phyloP scores from a whole-genome alignment of 2,329 filamentous ascomycete species.

The Aphanoascus verrucosus region DNA sequence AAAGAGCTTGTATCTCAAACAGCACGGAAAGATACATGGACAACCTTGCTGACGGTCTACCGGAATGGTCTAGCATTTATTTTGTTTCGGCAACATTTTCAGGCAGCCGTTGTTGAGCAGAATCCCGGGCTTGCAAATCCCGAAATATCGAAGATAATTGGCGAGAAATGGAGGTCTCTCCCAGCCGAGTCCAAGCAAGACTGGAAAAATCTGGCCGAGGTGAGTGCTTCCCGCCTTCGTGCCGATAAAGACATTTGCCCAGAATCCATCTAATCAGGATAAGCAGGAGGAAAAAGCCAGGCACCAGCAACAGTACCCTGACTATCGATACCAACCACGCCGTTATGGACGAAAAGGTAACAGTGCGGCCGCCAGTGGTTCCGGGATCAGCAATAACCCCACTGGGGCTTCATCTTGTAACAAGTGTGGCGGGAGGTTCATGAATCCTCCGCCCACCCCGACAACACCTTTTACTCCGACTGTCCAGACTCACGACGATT shows the following conservation, averaged over 20 bases:
- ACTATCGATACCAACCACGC: slow-evolving; percentile 87
- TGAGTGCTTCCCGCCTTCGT: slow-evolving; percentile 25
- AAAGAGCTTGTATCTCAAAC: not conserved
- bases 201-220: slow-evolving; percentile 84
- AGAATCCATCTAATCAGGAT: slow-evolving; percentile 14
- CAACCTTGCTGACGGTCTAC: slow-evolving; percentile 18
- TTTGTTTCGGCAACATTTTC: slow-evolving; percentile 86
- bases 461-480: slow-evolving; percentile 33
- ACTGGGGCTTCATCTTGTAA: slow-evolving; percentile 31
- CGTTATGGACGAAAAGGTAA: slow-evolving; percentile 49
- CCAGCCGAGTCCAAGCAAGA: slow-evolving; percentile 62
- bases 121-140: slow-evolving; percentile 89
- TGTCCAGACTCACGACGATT: slow-evolving; percentile 17
- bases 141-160: slow-evolving; percentile 95
- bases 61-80: slow-evolving; percentile 74
- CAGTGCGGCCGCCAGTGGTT: slow-evolving; percentile 25
- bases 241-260: not conserved
- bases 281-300: slow-evolving; percentile 71
- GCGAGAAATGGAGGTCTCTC: slow-evolving; percentile 78
- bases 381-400: slow-evolving; percentile 29
- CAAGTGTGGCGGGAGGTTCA: slow-evolving; percentile 39
- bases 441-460: slow-evolving; percentile 37
- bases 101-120: slow-evolving; percentile 66
- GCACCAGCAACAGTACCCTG: slow-evolving; percentile 81
- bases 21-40: not conserved